Base-by-base conservation (phyloP, 163 green algal species). In the Picocystis sp. region DNA sequence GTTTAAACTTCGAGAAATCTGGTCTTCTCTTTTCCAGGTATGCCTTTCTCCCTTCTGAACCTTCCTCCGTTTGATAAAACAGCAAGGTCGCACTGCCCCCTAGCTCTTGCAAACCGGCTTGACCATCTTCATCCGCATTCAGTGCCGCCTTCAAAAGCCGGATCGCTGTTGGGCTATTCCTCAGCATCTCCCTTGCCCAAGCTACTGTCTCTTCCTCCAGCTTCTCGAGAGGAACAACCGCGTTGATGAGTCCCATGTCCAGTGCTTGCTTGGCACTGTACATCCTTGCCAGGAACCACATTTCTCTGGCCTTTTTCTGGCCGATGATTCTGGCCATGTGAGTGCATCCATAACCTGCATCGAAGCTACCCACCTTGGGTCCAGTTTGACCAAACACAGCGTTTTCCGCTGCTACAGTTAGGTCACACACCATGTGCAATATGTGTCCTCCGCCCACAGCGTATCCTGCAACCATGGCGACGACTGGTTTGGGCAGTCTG, bases 391-490 rank as follows among this genome's bases (percentile, higher is more conserved):
- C 89, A 73, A 97, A 98, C 10, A 97, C 75, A 1, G 80, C 87
- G 55, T 98, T 98, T 70, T 98, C 90, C 15, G 89, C 89, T 3
- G 89, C 79, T 23, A 98, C 90, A 73, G 87, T 97, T 46, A 98
- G 64, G 68, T 98, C 89, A 60, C 88, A 96, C n/a, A 97, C 64
- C 84, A 97, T 93, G 66, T 97, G 89, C 53, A 98, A 73, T 53
- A 98, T 86, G 69, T 98, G 81, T 24, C 90, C 90, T 0, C 90
- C 90, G 3, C 90, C 90, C 12, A 98, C 89, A 2, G 88, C 88
- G 65, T 94, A 97, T 21, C 90, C 90, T 5, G 86, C 86, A 53
- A 98, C 89, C 78, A 85, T 83, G 11, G 83, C 84, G 9, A 94
- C 61, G 14, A 94, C 85, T 2, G 19, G 17, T 34, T 55, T 33